Evolutionary conservation across 768 basidiomycete species (phyloP), one percentile per base, ranked within the genome.

Genomic region (Suillus decipiens): DNA sequence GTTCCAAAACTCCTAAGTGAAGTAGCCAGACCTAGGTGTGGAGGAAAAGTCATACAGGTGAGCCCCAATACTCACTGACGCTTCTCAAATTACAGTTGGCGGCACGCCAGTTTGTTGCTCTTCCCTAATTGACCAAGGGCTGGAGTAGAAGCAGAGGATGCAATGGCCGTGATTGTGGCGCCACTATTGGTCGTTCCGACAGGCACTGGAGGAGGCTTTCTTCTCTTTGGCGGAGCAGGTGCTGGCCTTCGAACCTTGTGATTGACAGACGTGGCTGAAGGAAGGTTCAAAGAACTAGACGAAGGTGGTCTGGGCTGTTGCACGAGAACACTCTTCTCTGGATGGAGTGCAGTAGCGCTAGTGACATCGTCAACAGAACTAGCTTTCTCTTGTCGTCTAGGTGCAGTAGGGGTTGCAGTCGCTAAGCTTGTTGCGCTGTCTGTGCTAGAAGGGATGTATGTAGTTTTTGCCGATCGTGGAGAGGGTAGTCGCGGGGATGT

Each of bases 181-280:
- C 85, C 86, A 15, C 81, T 69, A 61, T 81, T 79, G 0, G 81
- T 81, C 56, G 72, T 78, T 36, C 77, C 79, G 1, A 81, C 75
- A 11, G 91, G 89, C 51, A 88, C 80, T 17, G 90, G 87, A 39
- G 91, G 90, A 1, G 90, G 86, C 67, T 89, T 89, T 69, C 90
- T 77, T 51, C 90, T 80, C 69, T 86, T 86, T 3, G 82, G 82
- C 22, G 89, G 88, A 11, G 86, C 82, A n/a, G 90, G 86, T 0
- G 90, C 87, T 2, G 89, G 82, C 61, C 86, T 75, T 61, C 83
- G 80, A 58, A 59, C 54, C 62, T 72, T 73, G 34, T 64, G 70
- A 39, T 39, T 41, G 28, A 28, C 24, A n/a, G 70, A 71, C 41
- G 66, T 66, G 37, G 62, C 60, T 45, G 69, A 41, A 50, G 64